These are phyloP conservation scores for Aspergillus brunneoviolaceus DNA, from an alignment of 2,329 filamentous ascomycete genomes.

Conservation along the genomic window DNA sequence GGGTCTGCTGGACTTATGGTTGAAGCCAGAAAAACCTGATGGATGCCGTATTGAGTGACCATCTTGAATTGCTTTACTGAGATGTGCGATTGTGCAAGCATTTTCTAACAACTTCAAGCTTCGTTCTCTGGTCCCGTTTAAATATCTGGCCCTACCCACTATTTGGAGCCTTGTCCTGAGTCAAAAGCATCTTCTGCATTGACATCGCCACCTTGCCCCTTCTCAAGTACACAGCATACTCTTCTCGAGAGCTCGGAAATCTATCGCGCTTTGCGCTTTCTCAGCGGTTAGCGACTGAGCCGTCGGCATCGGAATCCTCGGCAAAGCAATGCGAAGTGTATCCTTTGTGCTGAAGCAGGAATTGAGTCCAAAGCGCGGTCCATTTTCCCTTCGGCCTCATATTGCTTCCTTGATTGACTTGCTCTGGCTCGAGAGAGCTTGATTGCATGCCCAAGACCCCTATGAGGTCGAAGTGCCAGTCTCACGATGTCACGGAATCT, in stretches of 20 bases:
- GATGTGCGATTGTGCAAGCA: not conserved
- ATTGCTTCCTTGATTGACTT: not conserved
- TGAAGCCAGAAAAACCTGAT: not conserved
- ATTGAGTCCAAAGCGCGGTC: not conserved
- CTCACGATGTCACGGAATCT: not conserved
- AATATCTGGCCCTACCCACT: not conserved
- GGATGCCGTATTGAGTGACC: not conserved
- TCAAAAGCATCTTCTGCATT: not conserved
- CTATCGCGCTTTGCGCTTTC: not conserved
- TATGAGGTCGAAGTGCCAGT: not conserved
- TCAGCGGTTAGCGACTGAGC: not conserved
- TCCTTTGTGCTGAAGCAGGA: too few relatives aligned
- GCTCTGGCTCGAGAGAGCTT: not conserved
- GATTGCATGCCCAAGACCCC: not conserved
- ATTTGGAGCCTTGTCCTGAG: not conserved
- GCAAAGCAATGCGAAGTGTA: not conserved
- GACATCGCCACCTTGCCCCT: not conserved
- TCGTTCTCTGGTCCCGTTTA: not conserved
- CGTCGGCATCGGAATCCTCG: not conserved
- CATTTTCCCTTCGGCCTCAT: not conserved
- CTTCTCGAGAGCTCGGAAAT: not conserved
- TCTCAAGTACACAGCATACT: not conserved
- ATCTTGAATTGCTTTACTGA: not conserved
- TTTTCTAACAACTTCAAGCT: not conserved
- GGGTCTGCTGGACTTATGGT: not conserved